phyloP scores from a whole-genome alignment of 1,284 basidiomycete genomes.

The Leucoagaricus sp. region DNA sequence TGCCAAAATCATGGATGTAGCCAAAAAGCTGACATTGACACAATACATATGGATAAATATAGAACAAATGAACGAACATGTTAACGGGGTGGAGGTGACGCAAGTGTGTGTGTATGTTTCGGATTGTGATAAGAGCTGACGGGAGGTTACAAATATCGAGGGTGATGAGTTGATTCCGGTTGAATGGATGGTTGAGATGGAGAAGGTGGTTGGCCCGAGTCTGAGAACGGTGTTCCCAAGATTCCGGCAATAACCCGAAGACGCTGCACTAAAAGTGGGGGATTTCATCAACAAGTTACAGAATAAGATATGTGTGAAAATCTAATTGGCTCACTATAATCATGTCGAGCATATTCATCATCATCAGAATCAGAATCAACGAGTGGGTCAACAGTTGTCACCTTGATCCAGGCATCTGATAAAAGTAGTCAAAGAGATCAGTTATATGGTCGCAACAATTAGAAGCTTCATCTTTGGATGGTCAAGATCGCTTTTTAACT shows the following conservation, averaged over 20 bases:
- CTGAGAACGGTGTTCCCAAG: constrained; percentile 4
- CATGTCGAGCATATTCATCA: constrained; percentile 55
- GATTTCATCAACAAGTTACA: background rate
- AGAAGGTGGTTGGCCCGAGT: background rate
- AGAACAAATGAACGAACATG: background rate
- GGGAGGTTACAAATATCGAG: background rate
- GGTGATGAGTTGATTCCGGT: background rate
- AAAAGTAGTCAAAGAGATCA: constrained; percentile 7
- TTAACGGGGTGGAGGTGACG: background rate
- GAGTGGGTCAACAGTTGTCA: constrained; percentile 52
- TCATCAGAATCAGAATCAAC: constrained; percentile 58
- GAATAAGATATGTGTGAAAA: background rate
- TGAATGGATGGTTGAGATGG: background rate
- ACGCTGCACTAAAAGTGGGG: constrained; percentile 5
- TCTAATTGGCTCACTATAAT: constrained; percentile 46
- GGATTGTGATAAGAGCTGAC: background rate
- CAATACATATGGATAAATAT: constrained; percentile 11
- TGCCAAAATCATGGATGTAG: background rate
- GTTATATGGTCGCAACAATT: too few species aligned
- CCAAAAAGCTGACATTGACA: background rate
- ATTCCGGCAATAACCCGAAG: constrained; percentile 13
- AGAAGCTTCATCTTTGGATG: too few species aligned
- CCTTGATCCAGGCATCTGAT: constrained; percentile 59
- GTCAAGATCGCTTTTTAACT: constrained; percentile 27
- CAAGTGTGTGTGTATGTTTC: too few species aligned